phyloP scores from a whole-genome alignment of 139 green algal species.

The Chlamydomonas sp. region DNA sequence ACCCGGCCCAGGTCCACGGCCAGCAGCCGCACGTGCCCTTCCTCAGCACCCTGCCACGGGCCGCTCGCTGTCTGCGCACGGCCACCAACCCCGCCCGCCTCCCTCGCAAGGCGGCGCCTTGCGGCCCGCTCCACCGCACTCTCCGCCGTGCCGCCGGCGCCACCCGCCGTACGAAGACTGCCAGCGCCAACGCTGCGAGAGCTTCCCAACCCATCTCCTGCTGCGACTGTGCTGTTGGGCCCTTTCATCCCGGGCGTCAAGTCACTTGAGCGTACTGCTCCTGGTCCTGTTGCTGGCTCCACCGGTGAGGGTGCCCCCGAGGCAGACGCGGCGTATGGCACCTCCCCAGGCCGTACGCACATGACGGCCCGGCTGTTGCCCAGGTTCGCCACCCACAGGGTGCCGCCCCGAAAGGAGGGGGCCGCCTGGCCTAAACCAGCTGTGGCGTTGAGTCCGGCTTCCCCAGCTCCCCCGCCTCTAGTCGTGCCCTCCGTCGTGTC shows the following conservation, averaged over 20 bases:
- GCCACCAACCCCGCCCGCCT: background rate
- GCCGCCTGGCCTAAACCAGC: background rate
- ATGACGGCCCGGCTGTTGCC: conserved; percentile 60
- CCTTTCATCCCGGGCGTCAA: no score
- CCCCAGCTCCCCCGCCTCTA: background rate
- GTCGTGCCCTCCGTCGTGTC: background rate
- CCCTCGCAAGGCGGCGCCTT: no score
- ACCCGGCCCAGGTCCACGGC: background rate
- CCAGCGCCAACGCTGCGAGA: no score
- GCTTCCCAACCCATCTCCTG: no score
- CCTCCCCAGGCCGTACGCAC: conserved; percentile 22
- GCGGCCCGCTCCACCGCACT: no score
- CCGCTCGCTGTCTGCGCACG: background rate
- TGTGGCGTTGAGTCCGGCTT: background rate
- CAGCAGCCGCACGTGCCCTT: background rate
- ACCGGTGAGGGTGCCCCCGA: background rate
- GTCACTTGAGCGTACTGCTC: no score
- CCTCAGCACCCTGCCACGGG: background rate
- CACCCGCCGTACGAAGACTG: no score
- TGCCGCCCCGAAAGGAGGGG: background rate
- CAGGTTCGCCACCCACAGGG: conserved; percentile 51
- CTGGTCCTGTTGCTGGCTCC: background rate
- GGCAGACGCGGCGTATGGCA: background rate
- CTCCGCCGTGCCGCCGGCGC: no score
- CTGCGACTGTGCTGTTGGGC: no score